A percentile compares a stretch with the other conserved stretches of the same genome.
Evolutionary conservation across 73 alveolate species (phyloP).

Genomic region (Paramecium sexaurelia): DNA sequence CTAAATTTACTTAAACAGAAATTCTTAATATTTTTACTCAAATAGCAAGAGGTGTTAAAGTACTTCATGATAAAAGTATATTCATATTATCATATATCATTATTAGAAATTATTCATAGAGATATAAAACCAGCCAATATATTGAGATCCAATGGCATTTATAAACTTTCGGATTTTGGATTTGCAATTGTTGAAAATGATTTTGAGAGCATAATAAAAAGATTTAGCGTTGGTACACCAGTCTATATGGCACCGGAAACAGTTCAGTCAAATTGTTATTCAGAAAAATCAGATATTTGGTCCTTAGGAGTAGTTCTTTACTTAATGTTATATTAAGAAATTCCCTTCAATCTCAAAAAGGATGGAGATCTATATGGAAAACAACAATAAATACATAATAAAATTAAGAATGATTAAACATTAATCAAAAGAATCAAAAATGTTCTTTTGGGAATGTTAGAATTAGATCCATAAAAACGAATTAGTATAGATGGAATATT

Average conservation of each 20-base stretch:
- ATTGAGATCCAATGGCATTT: background rate
- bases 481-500: background rate
- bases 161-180: slow-evolving; percentile 52
- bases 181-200: background rate
- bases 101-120: slow-evolving; percentile 35
- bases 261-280: slow-evolving; percentile 51
- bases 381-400: background rate
- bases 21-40: background rate
- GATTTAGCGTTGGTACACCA: slow-evolving; percentile 67
- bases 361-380: background rate
- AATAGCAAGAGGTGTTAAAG: slow-evolving; percentile 1
- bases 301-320: slow-evolving; percentile 28
- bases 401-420: background rate
- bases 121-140: slow-evolving; percentile 53
- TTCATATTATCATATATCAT: background rate
- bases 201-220: slow-evolving; percentile 27
- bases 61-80: background rate
- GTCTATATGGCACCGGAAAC: slow-evolving; percentile 78
- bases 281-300: slow-evolving; percentile 76
- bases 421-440: background rate
- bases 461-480: background rate
- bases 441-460: background rate
- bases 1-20: background rate
- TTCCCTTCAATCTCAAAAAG: background rate
- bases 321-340: background rate